Percentiles rank a stretch among this genome's conserved stretches.
These are phyloP conservation scores for Didymella exigua DNA, from an alignment of 2,329 filamentous ascomycete genomes.

Conservation along the genomic window DNA sequence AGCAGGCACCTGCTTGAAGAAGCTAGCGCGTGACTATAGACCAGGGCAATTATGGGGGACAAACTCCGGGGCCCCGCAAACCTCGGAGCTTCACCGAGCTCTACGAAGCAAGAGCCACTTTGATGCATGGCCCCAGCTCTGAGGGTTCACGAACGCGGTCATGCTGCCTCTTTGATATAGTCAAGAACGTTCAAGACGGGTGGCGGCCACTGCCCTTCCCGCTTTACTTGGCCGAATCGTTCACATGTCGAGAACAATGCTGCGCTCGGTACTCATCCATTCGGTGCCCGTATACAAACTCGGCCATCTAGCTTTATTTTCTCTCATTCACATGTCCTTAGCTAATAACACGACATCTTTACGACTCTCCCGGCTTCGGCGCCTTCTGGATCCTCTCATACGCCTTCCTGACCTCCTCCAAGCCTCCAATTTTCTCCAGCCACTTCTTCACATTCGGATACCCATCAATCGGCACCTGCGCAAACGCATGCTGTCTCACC, in stretches of 20 bases:
- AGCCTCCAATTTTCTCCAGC: slow-evolving; percentile 41
- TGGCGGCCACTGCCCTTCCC: background rate
- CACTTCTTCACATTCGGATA: slow-evolving; percentile 74
- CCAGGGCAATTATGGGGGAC: background rate
- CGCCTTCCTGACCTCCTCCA: slow-evolving; percentile 19
- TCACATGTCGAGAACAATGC: background rate
- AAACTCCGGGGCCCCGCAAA: slow-evolving; percentile 16
- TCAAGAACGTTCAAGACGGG: background rate
- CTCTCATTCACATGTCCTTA: too few species aligned
- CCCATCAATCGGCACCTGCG: slow-evolving; percentile 16
- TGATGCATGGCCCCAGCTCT: background rate
- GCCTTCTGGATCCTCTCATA: slow-evolving; percentile 31
- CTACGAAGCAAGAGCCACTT: background rate
- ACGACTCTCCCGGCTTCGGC: slow-evolving; percentile 58
- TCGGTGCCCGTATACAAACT: too few species aligned
- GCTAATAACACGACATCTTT: background rate
- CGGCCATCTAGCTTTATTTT: too few species aligned
- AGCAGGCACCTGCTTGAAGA: slow-evolving; percentile 2
- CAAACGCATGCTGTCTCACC: slow-evolving; percentile 13
- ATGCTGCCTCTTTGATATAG: background rate
- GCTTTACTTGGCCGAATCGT: background rate
- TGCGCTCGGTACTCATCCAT: background rate
- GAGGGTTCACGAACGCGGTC: background rate
- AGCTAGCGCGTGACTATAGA: background rate
- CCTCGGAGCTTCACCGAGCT: slow-evolving; percentile 12